These are phyloP conservation scores for Ulota crispa DNA, from an alignment of 225 moss, liverwort and hornwort species.

Conservation along the genomic window DNA sequence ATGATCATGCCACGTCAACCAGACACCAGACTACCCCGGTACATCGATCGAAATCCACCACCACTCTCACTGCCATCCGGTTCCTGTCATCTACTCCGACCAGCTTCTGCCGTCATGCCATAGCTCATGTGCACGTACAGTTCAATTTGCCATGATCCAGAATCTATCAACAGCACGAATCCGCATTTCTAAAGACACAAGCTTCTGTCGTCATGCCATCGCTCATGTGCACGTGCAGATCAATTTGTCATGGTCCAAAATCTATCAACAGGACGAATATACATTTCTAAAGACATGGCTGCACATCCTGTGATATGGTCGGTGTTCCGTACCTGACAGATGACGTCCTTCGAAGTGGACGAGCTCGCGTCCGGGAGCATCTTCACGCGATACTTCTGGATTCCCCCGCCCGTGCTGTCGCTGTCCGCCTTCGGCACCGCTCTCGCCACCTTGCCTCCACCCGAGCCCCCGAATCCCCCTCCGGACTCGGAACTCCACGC, in stretches of 20 bases:
- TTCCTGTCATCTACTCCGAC: background rate
- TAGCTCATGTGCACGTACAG: background rate
- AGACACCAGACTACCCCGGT: background rate
- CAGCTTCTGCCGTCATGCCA: background rate
- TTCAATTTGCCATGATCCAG: background rate
- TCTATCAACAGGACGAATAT: background rate
- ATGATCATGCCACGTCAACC: background rate
- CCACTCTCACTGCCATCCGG: too few relatives aligned
- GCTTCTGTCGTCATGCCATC: too few relatives aligned
- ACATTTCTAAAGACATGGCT: background rate
- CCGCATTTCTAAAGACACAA: background rate
- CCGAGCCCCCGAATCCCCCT: constrained; percentile 46
- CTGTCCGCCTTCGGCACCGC: constrained; percentile 68
- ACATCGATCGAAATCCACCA: background rate
- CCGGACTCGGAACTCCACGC: constrained; percentile 46
- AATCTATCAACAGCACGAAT: background rate
- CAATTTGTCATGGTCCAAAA: background rate
- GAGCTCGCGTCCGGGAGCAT: constrained; percentile 77
- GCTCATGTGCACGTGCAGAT: background rate
- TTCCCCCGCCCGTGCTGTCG: constrained; percentile 63
- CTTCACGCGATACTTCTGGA: constrained; percentile 92
- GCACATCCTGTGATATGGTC: too few relatives aligned
- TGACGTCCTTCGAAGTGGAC: constrained; percentile 66
- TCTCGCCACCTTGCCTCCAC: constrained; percentile 56
- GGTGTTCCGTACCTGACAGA: constrained; percentile 66